Evolutionary conservation across 148 eudicot genomes (phyloP), one percentile per base, ranked within the genome.

Genomic region (Spergularia bocconei): DNA sequence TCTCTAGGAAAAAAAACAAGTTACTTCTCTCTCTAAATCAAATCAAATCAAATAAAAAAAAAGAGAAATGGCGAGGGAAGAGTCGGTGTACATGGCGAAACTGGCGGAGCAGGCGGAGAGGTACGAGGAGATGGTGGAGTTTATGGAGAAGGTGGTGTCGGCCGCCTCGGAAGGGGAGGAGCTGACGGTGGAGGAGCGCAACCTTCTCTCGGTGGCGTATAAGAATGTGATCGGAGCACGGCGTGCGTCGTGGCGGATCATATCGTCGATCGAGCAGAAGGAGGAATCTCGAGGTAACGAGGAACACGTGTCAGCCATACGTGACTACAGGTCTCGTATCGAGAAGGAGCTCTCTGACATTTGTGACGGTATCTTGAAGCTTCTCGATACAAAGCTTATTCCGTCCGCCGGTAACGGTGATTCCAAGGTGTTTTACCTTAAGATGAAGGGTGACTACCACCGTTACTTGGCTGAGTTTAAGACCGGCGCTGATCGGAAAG

Each of bases 181-280:
- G 56, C 85, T 90, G n/a, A 86, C 89, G 19, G 86, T 90, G 2
- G 93, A 90, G 63, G 93, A 90, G 69, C 70, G 93, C 1, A 89
- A 89, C 69, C 88, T 89, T 13, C 86, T 89, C 11, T 89, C 93
- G 11, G 93, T 89, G 7, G 93, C 93, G 8, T 89, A 89, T 85
- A 89, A 89, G 83, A 89, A 89, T 77, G 93, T 89, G n/a, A 89
- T 89, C 77, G 93, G 93, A 0, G 91, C 93, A 0, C 84, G 93
- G 0, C 75, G 93, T 7, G 93, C 93, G 4, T 87, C 91, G 19
- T 89, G 93, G 93, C 55, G 93, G 11, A 89, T 89, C n/a, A 87
- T 89, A 33, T 86, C 89, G 0, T 90, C 93, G 16, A 89, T 89
- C 44, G 91, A 88, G 72, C 91, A 88, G 78, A 88, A 88, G 55